Evolutionary conservation across 257 asterid species (phyloP), one percentile per base, ranked within the genome.

Genomic region (Ehretia macrophylla): DNA sequence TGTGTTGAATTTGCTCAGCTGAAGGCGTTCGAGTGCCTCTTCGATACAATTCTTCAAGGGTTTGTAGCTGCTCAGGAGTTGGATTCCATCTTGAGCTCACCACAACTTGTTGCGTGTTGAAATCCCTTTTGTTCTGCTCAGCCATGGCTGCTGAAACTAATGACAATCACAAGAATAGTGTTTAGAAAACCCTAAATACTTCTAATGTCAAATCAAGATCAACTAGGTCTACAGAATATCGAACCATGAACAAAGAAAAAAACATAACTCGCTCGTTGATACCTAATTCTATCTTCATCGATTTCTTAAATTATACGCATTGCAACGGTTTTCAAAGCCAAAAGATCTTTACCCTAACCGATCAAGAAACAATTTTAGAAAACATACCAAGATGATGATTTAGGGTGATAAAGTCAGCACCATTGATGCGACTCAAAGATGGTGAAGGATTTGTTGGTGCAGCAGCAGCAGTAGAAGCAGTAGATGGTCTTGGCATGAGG

Each of bases 41-140:
- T 14, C 87, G 77, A 22, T 92, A 92, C 58, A 92, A 21, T 19
- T 88, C 97, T 50, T 88, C 95, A 0, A 92, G 90, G 58, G 88
- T 77, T 37, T 88, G 95, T 12, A 88, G 80, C 77, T 91, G 98
- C 58, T 91, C 98, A 2, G 95, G 95, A 4, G 98, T 85, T 5
- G 98, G 98, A 55, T 88, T 92, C 98, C 98, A 92, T 16, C 98
- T 72, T 17, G 98, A 86, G 51, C 90, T 88, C 68, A 86, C 97
- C 14, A 88, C 97, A 4, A 85, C 94, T 57, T 91, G 95, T 42
- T 88, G 96, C 2, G 79, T 49, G 39, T 51, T 70, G 14, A 75
- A 56, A 9, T 87, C 98, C 42, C 84, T 69, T 83, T 82, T 87
- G 68, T 59, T 75, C 14, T 78, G 91, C 79, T 88, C 96, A 13